Evolutionary conservation across 192 early-diverging fungal genomes (phyloP), one percentile per base, ranked within the genome.

Genomic region (Physocladia obscura): DNA sequence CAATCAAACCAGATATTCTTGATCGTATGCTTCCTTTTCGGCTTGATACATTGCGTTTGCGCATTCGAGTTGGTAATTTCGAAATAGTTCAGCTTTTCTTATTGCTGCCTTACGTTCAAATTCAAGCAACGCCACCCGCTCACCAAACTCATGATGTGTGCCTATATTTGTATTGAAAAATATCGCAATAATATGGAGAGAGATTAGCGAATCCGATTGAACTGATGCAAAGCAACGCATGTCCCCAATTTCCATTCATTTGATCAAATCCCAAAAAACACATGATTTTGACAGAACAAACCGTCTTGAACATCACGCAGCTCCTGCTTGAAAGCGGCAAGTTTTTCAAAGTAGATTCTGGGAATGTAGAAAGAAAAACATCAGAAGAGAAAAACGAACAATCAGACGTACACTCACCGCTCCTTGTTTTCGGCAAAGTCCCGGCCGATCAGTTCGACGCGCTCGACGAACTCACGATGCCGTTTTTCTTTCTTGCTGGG

Each of bases 41-140:
- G 80, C 71, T 60, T 80, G 58, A 61, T 82, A 90, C 13, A 88
- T 78, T 22, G 81, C 70, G 34, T 90, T 83, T n/a, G 90, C 88
- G 58, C 87, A 82, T 49, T 86, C 84, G 40, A 90, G 70, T 57
- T 88, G 86, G 67, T 92, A 91, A 61, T 94, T 88, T 57, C 82
- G 76, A 44, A 87, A 89, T 3, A 89, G 64, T 49, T 83, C 79
- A 27, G 84, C 84, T 32, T 81, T 74, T 8, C 67, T 49, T 55
- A 90, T 86, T 29, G 83, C 79, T 2, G 69, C 70, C 17, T 86
- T 72, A 26, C 89, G 89, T 26, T 86, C 82, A 4, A 69, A 63
- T 37, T 85, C 85, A 19, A 92, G 79, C 36, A 81, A 70, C 15
- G 77, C 73, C 22, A 93, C 65, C 21, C 83, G 81, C 58, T 93